Percentiles rank a stretch among this genome's conserved stretches.
These are phyloP conservation scores for Ricinus communis DNA, from an alignment of 345 rosid species.

Conservation along the genomic window DNA sequence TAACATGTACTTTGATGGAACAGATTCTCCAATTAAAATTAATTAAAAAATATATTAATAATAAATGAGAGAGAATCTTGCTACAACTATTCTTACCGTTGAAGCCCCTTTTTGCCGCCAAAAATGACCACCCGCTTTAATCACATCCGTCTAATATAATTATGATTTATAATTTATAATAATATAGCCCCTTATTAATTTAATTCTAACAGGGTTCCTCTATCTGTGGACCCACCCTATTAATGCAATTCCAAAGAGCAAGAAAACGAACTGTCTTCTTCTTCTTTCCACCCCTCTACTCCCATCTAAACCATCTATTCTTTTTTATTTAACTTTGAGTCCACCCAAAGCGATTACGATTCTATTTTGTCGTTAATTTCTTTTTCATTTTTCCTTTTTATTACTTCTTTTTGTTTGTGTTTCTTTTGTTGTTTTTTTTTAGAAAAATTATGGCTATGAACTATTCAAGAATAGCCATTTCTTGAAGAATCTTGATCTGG, in stretches of 20 bases:
- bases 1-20: background rate
- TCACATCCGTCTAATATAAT: constrained; percentile 29
- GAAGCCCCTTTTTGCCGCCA: constrained; percentile 31
- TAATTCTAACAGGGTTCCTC: constrained; percentile 13
- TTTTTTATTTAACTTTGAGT: constrained; percentile 25
- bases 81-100: constrained; percentile 11
- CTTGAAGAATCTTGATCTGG: constrained; percentile 28
- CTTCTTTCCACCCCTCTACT: constrained; percentile 1
- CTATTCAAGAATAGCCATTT: constrained; percentile 8
- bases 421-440: background rate
- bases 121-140: constrained; percentile 12
- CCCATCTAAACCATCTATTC: constrained; percentile 19
- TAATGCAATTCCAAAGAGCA: constrained; percentile 17
- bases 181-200: no score
- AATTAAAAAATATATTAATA: background rate
- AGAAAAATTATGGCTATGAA: no score
- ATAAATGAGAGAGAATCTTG: constrained; percentile 12
- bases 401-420: background rate
- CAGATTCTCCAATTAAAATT: constrained; percentile 16
- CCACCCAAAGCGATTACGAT: constrained; percentile 34
- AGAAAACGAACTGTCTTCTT: constrained; percentile 26
- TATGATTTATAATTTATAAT: background rate
- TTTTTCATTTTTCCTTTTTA: background rate
- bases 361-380: background rate
- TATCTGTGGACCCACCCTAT: constrained; percentile 29